These are phyloP conservation scores for Jackrogersella minutella DNA, from an alignment of 495 filamentous ascomycete species.

Conservation along the genomic window DNA sequence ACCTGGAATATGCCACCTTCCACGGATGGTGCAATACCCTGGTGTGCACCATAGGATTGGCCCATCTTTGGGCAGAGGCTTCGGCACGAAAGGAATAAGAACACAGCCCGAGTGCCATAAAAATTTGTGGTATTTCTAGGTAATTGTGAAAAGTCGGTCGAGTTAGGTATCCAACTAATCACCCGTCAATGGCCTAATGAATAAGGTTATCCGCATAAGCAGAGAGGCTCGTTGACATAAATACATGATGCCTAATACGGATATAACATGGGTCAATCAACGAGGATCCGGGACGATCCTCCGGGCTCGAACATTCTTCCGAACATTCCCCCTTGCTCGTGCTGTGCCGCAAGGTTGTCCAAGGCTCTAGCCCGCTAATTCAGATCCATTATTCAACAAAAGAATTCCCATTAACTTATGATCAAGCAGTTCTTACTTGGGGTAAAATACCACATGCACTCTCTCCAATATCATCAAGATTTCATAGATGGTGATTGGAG, in stretches of 20 bases:
- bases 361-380: background rate
- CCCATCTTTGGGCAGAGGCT: background rate
- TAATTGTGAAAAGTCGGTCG: background rate
- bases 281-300: conserved; percentile 22
- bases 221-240: too few relatives aligned
- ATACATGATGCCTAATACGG: conserved; percentile 1
- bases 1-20: background rate
- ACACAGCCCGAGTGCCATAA: background rate
- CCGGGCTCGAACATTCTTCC: conserved; percentile 1
- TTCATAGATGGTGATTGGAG: background rate
- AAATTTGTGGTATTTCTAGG: too few relatives aligned
- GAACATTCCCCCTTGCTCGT: background rate
- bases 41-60: background rate
- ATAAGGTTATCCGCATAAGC: too few relatives aligned
- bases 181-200: background rate
- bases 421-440: background rate
- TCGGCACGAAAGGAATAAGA: background rate
- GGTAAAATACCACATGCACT: background rate
- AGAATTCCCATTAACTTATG: background rate
- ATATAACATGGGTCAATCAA: conserved; percentile 2
- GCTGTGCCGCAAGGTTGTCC: conserved; percentile 19
- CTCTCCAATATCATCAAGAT: background rate
- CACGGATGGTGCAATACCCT: background rate
- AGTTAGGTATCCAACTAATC: background rate
- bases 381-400: background rate